phyloP scores from a whole-genome alignment of 345 rosid genomes.

The Acer saccharum region DNA sequence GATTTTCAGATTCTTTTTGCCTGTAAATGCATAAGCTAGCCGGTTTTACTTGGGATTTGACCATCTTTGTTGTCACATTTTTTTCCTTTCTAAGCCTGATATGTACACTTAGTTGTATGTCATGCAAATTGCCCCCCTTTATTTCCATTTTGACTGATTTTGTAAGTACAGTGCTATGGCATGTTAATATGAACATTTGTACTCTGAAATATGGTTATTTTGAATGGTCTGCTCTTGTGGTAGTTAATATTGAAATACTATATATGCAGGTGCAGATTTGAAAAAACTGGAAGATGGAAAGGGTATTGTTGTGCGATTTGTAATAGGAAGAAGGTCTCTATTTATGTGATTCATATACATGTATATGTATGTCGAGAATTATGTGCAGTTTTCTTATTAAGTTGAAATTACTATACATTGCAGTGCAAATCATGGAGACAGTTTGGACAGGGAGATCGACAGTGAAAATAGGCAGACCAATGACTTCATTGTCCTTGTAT shows the following conservation, averaged over 20 bases:
- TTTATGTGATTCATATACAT: not conserved
- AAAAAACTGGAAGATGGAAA: constrained; percentile 61
- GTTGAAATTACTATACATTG: constrained; percentile 12
- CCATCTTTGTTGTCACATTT: not conserved
- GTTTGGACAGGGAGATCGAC: constrained; percentile 45
- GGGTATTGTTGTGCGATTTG: constrained; percentile 64
- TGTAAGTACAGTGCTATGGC: not conserved
- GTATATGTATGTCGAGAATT: not conserved
- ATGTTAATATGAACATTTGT: not conserved
- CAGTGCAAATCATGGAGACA: constrained; percentile 50
- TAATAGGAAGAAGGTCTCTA: constrained; percentile 58
- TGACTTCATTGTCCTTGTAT: constrained; percentile 57
- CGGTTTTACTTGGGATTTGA: not conserved
- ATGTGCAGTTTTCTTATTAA: constrained; percentile 8
- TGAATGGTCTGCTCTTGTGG: not conserved
- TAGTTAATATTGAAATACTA: constrained; percentile 23
- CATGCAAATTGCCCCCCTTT: not conserved
- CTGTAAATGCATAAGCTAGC: not conserved
- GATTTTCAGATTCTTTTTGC: not conserved
- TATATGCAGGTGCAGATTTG: constrained; percentile 45
- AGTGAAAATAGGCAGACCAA: constrained; percentile 43
- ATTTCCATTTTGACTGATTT: not conserved
- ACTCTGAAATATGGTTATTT: not conserved
- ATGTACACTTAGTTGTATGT: not conserved
- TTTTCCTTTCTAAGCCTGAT: not conserved